phyloP scores from a whole-genome alignment of 2,329 filamentous ascomycete genomes.

The Cladosporium sp. region DNA sequence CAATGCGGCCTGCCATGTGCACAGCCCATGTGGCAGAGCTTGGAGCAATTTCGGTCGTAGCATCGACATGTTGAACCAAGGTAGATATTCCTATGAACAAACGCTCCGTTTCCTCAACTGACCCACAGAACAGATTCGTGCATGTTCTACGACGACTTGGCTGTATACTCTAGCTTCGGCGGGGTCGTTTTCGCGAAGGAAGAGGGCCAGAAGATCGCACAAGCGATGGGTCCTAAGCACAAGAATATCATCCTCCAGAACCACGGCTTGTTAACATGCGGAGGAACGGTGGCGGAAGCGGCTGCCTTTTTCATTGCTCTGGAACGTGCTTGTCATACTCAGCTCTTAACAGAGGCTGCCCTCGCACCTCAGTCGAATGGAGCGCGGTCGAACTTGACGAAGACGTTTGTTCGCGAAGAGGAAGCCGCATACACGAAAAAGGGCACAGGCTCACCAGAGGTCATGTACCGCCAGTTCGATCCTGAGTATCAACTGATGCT shows the following conservation, averaged over 20 bases:
- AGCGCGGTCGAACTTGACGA: slow-evolving; percentile 24
- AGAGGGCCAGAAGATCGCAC: slow-evolving; percentile 43
- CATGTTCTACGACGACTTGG: slow-evolving; percentile 36
- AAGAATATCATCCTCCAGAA: slow-evolving; percentile 38
- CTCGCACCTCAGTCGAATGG: slow-evolving; percentile 28
- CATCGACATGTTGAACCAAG: slow-evolving; percentile 42
- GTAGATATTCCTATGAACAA: neutral
- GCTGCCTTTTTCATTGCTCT: slow-evolving; percentile 38
- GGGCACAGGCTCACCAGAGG: neutral
- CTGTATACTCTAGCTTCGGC: slow-evolving; percentile 37
- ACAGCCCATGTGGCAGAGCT: slow-evolving; percentile 40
- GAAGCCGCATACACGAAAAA: slow-evolving; percentile 32
- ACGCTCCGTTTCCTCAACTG: too few species aligned
- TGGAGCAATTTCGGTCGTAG: slow-evolving; percentile 38
- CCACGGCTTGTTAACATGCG: slow-evolving; percentile 37
- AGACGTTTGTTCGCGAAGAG: slow-evolving; percentile 28
- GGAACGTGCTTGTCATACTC: slow-evolving; percentile 37
- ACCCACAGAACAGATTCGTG: slow-evolving; percentile 28
- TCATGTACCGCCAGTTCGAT: slow-evolving; percentile 11
- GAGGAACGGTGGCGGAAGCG: slow-evolving; percentile 36
- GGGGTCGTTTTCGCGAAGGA: slow-evolving; percentile 41
- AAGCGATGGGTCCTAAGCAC: slow-evolving; percentile 27
- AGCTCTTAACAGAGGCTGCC: slow-evolving; percentile 32
- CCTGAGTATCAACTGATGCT: slow-evolving; percentile 9
- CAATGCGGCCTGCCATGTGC: slow-evolving; percentile 39